phyloP scores from a whole-genome alignment of 441 rosid species.

The Erodium moschatum region DNA sequence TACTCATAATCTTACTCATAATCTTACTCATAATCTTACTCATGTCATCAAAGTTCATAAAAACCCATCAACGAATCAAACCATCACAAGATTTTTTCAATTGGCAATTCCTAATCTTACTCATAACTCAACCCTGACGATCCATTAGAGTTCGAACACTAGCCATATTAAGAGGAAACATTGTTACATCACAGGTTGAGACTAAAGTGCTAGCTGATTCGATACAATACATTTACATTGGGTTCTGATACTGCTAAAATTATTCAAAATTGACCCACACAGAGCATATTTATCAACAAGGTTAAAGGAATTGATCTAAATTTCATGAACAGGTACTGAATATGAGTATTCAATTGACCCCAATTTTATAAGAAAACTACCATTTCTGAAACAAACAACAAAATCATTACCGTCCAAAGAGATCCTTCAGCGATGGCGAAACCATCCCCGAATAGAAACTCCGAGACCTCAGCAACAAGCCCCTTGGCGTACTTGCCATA shows the following conservation, averaged over 20 bases:
- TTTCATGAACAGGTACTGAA: not conserved
- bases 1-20: too few species aligned
- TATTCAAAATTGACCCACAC: not conserved
- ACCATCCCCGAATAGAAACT: constrained; percentile 80
- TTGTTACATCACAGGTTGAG: not conserved
- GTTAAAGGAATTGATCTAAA: not conserved
- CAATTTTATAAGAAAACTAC: not conserved
- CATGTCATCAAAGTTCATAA: not conserved
- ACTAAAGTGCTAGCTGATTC: not conserved
- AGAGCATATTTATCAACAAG: not conserved
- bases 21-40: too few species aligned
- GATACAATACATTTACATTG: too few species aligned
- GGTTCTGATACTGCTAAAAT: not conserved
- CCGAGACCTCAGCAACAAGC: constrained; percentile 80
- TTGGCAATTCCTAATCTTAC: too few species aligned
- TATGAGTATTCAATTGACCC: not conserved
- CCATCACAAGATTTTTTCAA: too few species aligned
- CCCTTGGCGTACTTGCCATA: constrained; percentile 83
- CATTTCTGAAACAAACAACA: too few species aligned
- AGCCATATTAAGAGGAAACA: too few species aligned
- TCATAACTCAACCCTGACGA: too few species aligned
- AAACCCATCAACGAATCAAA: not conserved
- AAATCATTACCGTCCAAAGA: constrained; percentile 65
- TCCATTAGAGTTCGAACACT: too few species aligned
- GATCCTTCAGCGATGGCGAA: constrained; percentile 85